Evolutionary conservation across 2,329 filamentous ascomycete species (phyloP).

Genomic region (Davidsoniella neocaledoniae): DNA sequence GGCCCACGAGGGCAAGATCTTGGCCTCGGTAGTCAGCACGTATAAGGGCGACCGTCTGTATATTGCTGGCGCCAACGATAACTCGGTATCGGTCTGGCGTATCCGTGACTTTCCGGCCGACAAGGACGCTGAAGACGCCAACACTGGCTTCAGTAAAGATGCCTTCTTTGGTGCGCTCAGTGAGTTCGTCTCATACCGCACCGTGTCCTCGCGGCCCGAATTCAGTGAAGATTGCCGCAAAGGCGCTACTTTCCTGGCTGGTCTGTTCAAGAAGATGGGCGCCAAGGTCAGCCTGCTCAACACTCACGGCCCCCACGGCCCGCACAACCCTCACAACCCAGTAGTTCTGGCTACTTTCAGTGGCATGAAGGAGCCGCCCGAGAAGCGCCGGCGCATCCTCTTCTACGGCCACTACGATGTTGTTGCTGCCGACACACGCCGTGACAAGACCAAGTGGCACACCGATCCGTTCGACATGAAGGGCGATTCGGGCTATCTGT

Average conservation of each 20-base stretch:
- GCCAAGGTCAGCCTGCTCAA: constrained; percentile 83
- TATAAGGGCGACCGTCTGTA: constrained; percentile 64
- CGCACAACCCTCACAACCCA: constrained; percentile 46
- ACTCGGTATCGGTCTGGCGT: constrained; percentile 78
- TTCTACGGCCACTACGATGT: constrained; percentile 99
- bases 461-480: constrained; percentile 79
- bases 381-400: constrained; percentile 64
- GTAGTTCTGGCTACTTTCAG: constrained; percentile 85
- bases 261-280: constrained; percentile 81
- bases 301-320: constrained; percentile 39
- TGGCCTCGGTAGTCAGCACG: constrained; percentile 63
- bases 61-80: constrained; percentile 87
- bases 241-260: constrained; percentile 78
- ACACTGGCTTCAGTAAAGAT: constrained; percentile 22
- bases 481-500: constrained; percentile 81
- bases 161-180: constrained; percentile 54
- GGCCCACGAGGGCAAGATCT: constrained; percentile 72
- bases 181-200: constrained; percentile 83
- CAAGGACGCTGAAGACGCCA: constrained; percentile 24
- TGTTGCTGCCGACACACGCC: constrained; percentile 70
- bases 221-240: constrained; percentile 84
- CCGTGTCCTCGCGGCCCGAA: constrained; percentile 71
- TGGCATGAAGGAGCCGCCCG: constrained; percentile 49
- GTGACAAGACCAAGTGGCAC: constrained; percentile 53
- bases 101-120: constrained; percentile 32